Percentiles rank a stretch among this genome's conserved stretches.
These are phyloP conservation scores for Ajuga chamaepitys DNA, from an alignment of 257 asterid genomes.

Conservation along the genomic window DNA sequence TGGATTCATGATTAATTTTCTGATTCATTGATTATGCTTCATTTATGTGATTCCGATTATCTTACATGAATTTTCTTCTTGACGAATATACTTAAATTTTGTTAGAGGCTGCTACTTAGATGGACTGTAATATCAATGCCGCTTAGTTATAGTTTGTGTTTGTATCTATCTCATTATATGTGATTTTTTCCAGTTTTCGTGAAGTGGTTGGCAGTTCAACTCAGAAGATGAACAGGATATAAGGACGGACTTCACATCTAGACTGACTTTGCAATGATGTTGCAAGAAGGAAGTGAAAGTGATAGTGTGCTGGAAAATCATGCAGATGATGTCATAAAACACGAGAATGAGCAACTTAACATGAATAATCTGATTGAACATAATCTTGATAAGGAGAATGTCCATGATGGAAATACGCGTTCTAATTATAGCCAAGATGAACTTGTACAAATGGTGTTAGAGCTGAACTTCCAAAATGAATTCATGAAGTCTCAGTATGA, in stretches of 20 bases:
- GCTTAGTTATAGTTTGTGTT: neutral
- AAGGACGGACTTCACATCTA: slow-evolving; percentile 3
- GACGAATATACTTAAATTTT: neutral
- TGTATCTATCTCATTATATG: slow-evolving; percentile 2
- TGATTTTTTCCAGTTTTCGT: slow-evolving; percentile 15
- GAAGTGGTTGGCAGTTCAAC: slow-evolving; percentile 9
- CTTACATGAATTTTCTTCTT: neutral
- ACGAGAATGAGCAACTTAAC: slow-evolving; percentile 33
- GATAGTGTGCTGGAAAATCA: slow-evolving; percentile 31
- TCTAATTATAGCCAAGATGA: slow-evolving; percentile 39
- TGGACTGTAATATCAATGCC: slow-evolving; percentile 19
- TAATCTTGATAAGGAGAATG: slow-evolving; percentile 39
- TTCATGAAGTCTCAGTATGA: slow-evolving; percentile 73
- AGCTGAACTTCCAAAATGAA: slow-evolving; percentile 79
- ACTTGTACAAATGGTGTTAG: slow-evolving; percentile 65
- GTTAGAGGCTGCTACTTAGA: neutral
- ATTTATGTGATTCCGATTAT: slow-evolving; percentile 7
- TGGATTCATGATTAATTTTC: neutral
- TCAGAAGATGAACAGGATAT: neutral
- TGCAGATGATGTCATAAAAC: slow-evolving; percentile 22
- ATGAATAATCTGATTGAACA: slow-evolving; percentile 19
- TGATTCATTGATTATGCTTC: neutral
- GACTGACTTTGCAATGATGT: slow-evolving; percentile 26
- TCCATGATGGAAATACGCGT: slow-evolving; percentile 21
- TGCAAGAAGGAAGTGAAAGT: slow-evolving; percentile 36